phyloP scores from a whole-genome alignment of 2,329 filamentous ascomycete genomes.

The Bipolaris bicolor region DNA sequence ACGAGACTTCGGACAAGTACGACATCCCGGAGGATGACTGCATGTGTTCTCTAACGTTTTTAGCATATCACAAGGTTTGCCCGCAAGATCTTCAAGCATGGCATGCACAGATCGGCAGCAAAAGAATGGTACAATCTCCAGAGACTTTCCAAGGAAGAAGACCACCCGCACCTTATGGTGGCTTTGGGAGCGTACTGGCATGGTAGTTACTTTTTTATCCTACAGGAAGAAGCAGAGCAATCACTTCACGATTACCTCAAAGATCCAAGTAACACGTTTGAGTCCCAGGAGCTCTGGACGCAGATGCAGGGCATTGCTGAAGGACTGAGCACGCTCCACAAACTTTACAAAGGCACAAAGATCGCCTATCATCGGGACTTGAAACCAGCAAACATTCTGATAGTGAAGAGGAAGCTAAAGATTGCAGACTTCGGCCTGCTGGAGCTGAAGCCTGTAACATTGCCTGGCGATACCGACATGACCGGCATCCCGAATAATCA shows the following conservation, averaged over 20 bases:
- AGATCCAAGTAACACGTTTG: conserved; percentile 10
- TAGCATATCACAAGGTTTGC: conserved; percentile 19
- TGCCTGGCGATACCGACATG: conserved; percentile 9
- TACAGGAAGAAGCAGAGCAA: conserved; percentile 15
- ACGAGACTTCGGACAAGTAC: conserved; percentile 17
- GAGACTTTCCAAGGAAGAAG: conserved; percentile 14
- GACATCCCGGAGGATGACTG: background rate
- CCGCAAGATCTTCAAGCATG: conserved; percentile 19
- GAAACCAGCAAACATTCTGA: conserved; percentile 23
- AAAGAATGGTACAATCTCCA: conserved; percentile 21
- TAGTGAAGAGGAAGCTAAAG: conserved; percentile 17
- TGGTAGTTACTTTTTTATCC: conserved; percentile 16
- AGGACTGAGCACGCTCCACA: conserved; percentile 15
- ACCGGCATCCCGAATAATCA: conserved; percentile 18
- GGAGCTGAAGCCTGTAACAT: conserved; percentile 15
- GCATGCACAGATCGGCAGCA: conserved; percentile 9
- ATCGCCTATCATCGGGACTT: conserved; percentile 23
- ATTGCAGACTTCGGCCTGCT: conserved; percentile 24
- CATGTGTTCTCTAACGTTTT: conserved; percentile 2
- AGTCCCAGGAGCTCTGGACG: conserved; percentile 20
- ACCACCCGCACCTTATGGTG: conserved; percentile 17
- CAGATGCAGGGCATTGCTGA: conserved; percentile 20
- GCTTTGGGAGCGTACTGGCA: conserved; percentile 21
- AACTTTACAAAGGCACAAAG: conserved; percentile 14
- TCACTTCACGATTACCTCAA: conserved; percentile 20